Evolutionary conservation across 345 rosid genomes (phyloP).

Genomic region (Mallotus nudiflorus): DNA sequence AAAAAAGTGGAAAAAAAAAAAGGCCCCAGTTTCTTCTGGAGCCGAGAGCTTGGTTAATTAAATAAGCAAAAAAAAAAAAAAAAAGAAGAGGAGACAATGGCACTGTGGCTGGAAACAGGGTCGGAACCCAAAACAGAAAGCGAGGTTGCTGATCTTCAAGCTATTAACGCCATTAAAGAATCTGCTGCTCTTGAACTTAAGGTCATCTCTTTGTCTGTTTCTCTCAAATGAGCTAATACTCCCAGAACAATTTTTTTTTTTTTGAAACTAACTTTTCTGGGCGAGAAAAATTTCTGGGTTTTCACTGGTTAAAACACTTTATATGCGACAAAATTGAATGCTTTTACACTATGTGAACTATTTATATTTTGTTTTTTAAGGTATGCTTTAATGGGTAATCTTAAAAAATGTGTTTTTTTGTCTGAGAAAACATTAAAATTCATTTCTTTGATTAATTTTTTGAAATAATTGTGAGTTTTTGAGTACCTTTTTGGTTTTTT

Average conservation of each 20-base stretch:
- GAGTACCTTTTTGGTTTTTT: not conserved
- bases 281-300: no score
- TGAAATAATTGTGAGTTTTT: no score
- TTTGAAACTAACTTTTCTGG: no score
- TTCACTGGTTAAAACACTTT: no score
- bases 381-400: not conserved
- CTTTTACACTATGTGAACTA: not conserved
- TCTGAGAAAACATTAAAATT: not conserved
- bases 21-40: no score
- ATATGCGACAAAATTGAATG: not conserved
- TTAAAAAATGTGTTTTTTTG: not conserved
- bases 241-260: constrained; percentile 4
- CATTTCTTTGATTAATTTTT: not conserved
- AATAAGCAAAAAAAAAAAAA: no score
- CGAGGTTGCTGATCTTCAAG: constrained; percentile 64
- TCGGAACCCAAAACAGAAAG: constrained; percentile 61
- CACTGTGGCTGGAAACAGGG: constrained; percentile 82
- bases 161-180: constrained; percentile 68
- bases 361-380: no score
- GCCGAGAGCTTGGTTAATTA: no score
- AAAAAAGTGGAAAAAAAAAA: no score
- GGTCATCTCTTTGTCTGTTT: constrained; percentile 52
- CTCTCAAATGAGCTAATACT: no score
- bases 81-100: constrained; percentile 40
- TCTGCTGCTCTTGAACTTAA: constrained; percentile 87